Evolutionary conservation across 768 basidiomycete species (phyloP), one percentile per base, ranked within the genome.

Genomic region (Clitopilus passeckerianus): DNA sequence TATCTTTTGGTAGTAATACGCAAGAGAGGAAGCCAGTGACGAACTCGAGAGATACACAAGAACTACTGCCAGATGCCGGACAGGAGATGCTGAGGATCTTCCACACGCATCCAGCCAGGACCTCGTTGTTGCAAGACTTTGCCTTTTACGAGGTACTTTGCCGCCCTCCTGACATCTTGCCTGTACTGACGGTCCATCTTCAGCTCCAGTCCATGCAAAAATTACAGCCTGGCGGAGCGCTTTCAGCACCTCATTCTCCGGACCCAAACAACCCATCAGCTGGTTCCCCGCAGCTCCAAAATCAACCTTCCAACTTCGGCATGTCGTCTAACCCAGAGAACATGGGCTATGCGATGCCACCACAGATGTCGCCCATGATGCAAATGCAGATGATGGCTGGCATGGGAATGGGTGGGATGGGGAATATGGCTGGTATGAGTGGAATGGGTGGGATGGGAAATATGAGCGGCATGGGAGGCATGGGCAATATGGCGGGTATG

Each of bases 21-120:
- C 93, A 93, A 68, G 97, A 99, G 72, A 87, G 93, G 67, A 99
- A 98, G 74, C 96, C 97, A 1, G 96, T 99, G 59, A 99, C 97
- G 1, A 97, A 97, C 67, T 97, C 95, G 7, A 86, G 97, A 62
- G 97, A 99, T 70, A 98, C 97, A 1, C 97, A 98, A 71, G 97
- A 98, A 69, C 80, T 98, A 14, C 84, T 95, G 50, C 93, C 94
- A 24, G 96, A 98, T 65, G 95, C 95, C 18, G 97, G 97, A 0
- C 89, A 92, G 70, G 96, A 98, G 71, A 96, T 98, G 87, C 81
- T 99, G 35, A 84, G 91, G 53, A 98, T 98, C 67, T 96, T 98
- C 81, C 85, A 93, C 63, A 89, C 89, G 1, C 95, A 97, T 69
- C 93, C 93, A 7, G 90, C 94, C 5, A 85, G 93, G 66, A 98